phyloP scores from a whole-genome alignment of 441 rosid species.

The Geranium incanum region DNA sequence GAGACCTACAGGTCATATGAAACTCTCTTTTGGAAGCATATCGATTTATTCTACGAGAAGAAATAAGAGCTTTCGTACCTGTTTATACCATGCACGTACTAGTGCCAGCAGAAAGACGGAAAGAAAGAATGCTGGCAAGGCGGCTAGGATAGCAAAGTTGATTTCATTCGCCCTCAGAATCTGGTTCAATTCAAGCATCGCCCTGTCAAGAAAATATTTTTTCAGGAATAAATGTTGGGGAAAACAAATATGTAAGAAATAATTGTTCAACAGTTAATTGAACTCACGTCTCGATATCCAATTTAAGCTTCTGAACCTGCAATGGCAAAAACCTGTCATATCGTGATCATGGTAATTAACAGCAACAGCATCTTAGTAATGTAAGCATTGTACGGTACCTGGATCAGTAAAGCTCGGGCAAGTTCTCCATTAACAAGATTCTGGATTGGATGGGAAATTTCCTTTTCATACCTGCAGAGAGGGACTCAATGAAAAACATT shows the following conservation, averaged over 20 bases:
- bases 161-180: slow-evolving; percentile 96
- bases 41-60: slow-evolving; percentile 16
- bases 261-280: slow-evolving; percentile 19
- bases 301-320: slow-evolving; percentile 95
- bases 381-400: slow-evolving; percentile 39
- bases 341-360: slow-evolving; percentile 21
- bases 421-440: slow-evolving; percentile 92
- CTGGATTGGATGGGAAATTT: slow-evolving; percentile 74
- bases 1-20: background rate
- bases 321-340: slow-evolving; percentile 22
- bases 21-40: slow-evolving; percentile 9
- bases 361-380: slow-evolving; percentile 15
- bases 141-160: slow-evolving; percentile 91
- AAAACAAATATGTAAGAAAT: slow-evolving; percentile 14
- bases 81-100: slow-evolving; percentile 66
- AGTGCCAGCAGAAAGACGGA: slow-evolving; percentile 52
- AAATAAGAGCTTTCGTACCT: slow-evolving; percentile 30
- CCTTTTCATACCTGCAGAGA: slow-evolving; percentile 68
- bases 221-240: slow-evolving; percentile 23
- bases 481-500: background rate
- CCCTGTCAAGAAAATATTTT: slow-evolving; percentile 39
- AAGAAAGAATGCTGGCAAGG: slow-evolving; percentile 82
- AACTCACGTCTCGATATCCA: slow-evolving; percentile 89
- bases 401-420: slow-evolving; percentile 90
- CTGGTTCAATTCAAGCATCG: slow-evolving; percentile 96